Evolutionary conservation across 305 asterid genomes (phyloP).

Genomic region (Fraxinus xanthoxyloides): DNA sequence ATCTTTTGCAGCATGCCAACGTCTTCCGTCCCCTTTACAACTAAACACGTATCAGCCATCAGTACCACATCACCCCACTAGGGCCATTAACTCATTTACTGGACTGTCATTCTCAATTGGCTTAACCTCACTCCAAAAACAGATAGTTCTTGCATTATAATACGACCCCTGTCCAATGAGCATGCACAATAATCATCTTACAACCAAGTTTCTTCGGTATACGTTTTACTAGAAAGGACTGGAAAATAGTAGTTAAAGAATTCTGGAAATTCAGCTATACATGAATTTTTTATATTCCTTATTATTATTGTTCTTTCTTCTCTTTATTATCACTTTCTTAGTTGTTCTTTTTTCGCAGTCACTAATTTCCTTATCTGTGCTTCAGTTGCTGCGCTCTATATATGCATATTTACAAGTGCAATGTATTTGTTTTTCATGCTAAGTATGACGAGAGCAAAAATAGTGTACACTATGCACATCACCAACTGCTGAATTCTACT

Average conservation of each 20-base stretch:
- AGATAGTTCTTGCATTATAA: neutral
- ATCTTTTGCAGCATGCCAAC: neutral
- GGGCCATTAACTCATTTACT: neutral
- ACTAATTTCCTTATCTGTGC: neutral
- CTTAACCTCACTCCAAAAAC: neutral
- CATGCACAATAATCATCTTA: neutral
- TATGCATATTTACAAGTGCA: neutral
- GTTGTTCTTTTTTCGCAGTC: neutral
- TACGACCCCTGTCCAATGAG: neutral
- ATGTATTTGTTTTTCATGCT: neutral
- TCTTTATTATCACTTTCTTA: neutral
- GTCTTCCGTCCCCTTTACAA: neutral
- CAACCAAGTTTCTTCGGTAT: neutral
- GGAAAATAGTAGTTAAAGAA: constrained; percentile 2
- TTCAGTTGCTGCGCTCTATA: neutral
- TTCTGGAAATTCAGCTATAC: neutral
- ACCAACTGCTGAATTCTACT: neutral
- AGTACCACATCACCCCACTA: neutral
- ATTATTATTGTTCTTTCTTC: neutral
- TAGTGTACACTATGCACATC: neutral
- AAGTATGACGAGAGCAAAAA: neutral
- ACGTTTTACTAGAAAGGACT: neutral
- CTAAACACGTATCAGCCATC: neutral
- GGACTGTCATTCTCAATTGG: neutral
- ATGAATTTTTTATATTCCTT: neutral